Evolutionary conservation across 345 rosid species (phyloP), one percentile per base, ranked within the genome.

Genomic region (Salix brachista): DNA sequence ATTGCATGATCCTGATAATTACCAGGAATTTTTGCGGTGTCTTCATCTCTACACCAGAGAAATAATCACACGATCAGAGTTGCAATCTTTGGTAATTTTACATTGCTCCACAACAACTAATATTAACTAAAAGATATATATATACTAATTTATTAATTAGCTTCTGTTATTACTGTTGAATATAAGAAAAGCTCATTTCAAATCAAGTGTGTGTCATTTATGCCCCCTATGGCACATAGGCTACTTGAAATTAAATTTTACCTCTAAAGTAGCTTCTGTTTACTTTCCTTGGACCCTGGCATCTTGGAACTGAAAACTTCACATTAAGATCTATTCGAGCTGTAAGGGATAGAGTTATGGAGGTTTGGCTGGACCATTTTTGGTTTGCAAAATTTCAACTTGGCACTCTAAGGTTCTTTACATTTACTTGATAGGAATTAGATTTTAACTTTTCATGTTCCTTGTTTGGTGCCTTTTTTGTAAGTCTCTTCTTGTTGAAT

Each of bases 31-130:
- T 78, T 81, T 95, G 76, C 85, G 86, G 80, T 91, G 98, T 81
- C 99, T 95, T 84, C 92, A 88, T 83, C 90, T 93, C 67, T 91
- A 85, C 78, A 90, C 94, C 54, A 84, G 88, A 73, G 99, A 94
- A 84, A 90, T 93, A 65, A 95, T 95, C 83, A 81, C 90, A 67
- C 88, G 92, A 69, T 77, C 90, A 77, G 94, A 95, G 71, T 79
- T 95, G 87, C 92, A 89, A 42, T 88, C 90, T 74, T 86, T 95
- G 99, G 99, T 48, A n/a, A 50, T 48, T 65, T 48, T 28, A 32
- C n/a, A 60, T 70, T 70, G 52, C 46, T 64, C 64, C 30, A 32
- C 39, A 10, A 12, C 68, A 58, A 23, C 18, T 32, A 34, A 19
- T 74, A 25, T 17, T 7, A 42, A 68, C 16, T 30, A 28, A 64